Evolutionary conservation across 192 early-diverging fungal genomes (phyloP).

Genomic region (Dissophora globulifera): DNA sequence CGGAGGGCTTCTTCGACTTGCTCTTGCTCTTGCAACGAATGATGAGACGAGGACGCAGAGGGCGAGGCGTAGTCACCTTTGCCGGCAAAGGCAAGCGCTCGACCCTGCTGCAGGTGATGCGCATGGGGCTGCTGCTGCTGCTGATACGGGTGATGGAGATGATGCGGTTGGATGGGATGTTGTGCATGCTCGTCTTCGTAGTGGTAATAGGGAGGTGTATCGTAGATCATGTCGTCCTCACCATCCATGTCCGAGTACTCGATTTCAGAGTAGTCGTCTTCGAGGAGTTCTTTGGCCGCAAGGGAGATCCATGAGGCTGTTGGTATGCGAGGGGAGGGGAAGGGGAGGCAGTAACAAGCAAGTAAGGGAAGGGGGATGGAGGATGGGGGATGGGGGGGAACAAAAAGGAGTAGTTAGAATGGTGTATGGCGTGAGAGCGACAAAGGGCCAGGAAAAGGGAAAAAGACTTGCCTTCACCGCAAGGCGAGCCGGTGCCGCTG

Average conservation of each 20-base stretch:
- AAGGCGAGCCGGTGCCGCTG: constrained; percentile 42
- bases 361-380: neutral
- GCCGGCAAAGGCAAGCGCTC: constrained; percentile 27
- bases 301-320: constrained; percentile 49
- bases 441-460: neutral
- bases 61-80: constrained; percentile 35
- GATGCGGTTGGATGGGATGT: constrained; percentile 4
- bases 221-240: constrained; percentile 51
- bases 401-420: neutral
- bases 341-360: neutral
- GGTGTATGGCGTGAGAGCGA: too few species aligned
- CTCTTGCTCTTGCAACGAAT: constrained; percentile 49
- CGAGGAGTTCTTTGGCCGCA: constrained; percentile 42
- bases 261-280: constrained; percentile 50
- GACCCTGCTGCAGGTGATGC: constrained; percentile 10
- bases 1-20: constrained; percentile 51
- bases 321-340: neutral
- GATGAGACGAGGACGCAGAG: constrained; percentile 16
- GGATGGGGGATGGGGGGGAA: neutral
- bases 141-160: constrained; percentile 11
- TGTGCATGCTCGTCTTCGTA: constrained; percentile 35
- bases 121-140: constrained; percentile 7
- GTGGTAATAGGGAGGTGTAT: constrained; percentile 44
- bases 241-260: constrained; percentile 54
- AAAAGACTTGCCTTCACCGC: constrained; percentile 43